These are phyloP conservation scores for Lepidium didymum DNA, from an alignment of 345 rosid species.

Conservation along the genomic window DNA sequence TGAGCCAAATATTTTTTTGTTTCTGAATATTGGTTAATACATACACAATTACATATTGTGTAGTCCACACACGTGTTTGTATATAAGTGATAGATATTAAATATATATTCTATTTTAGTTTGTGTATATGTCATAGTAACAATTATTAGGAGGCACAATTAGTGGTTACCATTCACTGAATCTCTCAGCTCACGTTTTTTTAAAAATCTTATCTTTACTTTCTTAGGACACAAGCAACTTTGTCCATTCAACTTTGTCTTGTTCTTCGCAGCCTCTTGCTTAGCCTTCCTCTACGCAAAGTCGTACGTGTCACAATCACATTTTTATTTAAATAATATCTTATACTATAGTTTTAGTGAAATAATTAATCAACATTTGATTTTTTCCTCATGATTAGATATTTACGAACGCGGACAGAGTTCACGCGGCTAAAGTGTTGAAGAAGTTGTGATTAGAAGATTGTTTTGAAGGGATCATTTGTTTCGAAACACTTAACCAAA, in stretches of 20 bases:
- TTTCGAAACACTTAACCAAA: constrained; percentile 80
- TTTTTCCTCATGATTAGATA: constrained; percentile 35
- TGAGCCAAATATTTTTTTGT: too few relatives aligned
- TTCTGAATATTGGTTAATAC: too few relatives aligned
- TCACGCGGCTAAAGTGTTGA: constrained; percentile 65
- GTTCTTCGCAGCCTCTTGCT: constrained; percentile 65
- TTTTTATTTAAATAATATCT: neutral
- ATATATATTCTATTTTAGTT: neutral
- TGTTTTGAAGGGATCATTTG: constrained; percentile 94
- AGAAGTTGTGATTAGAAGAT: constrained; percentile 72
- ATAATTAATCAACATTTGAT: neutral
- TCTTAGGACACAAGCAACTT: constrained; percentile 14
- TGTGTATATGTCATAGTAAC: neutral
- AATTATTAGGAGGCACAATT: neutral
- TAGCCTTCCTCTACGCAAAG: constrained; percentile 72
- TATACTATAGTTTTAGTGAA: neutral
- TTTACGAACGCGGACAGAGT: constrained; percentile 86
- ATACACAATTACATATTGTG: neutral
- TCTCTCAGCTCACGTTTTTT: constrained; percentile 8
- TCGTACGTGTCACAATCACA: constrained; percentile 44
- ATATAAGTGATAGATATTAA: neutral
- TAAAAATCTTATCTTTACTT: constrained; percentile 13
- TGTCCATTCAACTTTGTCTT: constrained; percentile 52
- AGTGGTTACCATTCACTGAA: constrained; percentile 21
- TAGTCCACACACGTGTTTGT: constrained; percentile 5